Percentiles rank a stretch among this genome's conserved stretches.
Conservation (phyloP, 164 flowering plant species). For the Protea cynaroides region DNA sequence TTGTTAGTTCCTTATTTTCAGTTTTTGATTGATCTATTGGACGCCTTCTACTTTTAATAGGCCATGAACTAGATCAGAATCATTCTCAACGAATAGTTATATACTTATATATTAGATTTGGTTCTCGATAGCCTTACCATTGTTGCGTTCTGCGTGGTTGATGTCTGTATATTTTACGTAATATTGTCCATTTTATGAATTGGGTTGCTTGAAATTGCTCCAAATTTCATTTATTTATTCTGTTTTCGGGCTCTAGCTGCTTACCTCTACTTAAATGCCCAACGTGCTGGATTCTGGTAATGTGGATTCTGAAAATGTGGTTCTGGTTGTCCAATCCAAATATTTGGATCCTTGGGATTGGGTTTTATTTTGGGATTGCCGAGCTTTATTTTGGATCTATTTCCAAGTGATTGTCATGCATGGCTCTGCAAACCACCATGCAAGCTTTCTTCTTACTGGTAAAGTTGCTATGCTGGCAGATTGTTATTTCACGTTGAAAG, state of each 20-base stretch:
- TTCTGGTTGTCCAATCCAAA: neutral
- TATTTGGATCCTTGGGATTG: neutral
- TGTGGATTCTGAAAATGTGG: neutral
- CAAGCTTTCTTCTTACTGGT: too few species aligned
- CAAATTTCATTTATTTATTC: too few species aligned
- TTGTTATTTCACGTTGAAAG: conserved; percentile 65
- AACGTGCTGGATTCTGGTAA: neutral
- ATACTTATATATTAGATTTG: too few species aligned
- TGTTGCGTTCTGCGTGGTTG: neutral
- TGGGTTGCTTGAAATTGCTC: neutral
- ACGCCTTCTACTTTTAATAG: too few species aligned
- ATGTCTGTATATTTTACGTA: neutral
- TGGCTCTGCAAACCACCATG: too few species aligned
- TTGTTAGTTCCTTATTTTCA: too few species aligned
- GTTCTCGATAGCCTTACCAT: too few species aligned
- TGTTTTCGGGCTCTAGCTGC: too few species aligned
- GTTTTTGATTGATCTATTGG: too few species aligned
- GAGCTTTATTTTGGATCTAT: neutral
- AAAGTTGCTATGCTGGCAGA: conserved; percentile 25
- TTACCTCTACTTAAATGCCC: neutral
- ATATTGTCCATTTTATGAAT: neutral
- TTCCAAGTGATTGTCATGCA: neutral
- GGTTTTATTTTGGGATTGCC: neutral
- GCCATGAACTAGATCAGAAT: too few species aligned
- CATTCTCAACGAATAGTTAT: too few species aligned